Percentiles rank a stretch among this genome's conserved stretches.
These are phyloP conservation scores for Cydonia oblonga DNA, from an alignment of 331 rosid genomes.

Conservation along the genomic window DNA sequence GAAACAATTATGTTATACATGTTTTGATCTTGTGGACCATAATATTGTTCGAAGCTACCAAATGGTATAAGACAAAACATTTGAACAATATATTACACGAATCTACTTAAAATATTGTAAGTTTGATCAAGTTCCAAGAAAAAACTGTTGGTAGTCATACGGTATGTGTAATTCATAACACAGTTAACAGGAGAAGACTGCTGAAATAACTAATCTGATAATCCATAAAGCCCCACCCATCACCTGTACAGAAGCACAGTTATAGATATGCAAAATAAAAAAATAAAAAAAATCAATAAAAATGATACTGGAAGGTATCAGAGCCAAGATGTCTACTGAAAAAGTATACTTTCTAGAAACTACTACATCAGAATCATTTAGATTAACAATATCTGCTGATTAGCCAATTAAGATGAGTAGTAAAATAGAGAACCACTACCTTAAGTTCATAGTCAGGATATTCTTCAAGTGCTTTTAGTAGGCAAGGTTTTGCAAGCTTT, in stretches of 20 bases:
- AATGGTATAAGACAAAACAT: not conserved
- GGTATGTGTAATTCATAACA: not conserved
- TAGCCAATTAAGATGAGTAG: no score
- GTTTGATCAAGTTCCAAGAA: not conserved
- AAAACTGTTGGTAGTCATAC: not conserved
- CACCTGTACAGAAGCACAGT: not conserved
- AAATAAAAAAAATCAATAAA: not conserved
- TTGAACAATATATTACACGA: not conserved
- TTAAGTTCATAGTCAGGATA: constrained; percentile 60
- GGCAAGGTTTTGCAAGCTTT: constrained; percentile 70
- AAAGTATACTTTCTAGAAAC: not conserved
- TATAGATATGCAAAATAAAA: no score
- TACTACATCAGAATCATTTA: not conserved
- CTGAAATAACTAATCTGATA: not conserved
- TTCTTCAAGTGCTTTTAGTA: constrained; percentile 47
- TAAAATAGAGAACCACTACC: constrained; percentile 25
- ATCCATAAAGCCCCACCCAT: not conserved
- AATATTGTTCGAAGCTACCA: not conserved
- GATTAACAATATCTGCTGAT: no score
- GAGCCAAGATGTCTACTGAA: not conserved
- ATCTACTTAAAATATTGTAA: not conserved
- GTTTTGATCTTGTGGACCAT: not conserved
- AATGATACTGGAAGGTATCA: not conserved
- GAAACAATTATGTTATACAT: not conserved
- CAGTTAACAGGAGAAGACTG: not conserved